Evolutionary conservation across 305 asterid species (phyloP).

Genomic region (Plantago lanceolata): DNA sequence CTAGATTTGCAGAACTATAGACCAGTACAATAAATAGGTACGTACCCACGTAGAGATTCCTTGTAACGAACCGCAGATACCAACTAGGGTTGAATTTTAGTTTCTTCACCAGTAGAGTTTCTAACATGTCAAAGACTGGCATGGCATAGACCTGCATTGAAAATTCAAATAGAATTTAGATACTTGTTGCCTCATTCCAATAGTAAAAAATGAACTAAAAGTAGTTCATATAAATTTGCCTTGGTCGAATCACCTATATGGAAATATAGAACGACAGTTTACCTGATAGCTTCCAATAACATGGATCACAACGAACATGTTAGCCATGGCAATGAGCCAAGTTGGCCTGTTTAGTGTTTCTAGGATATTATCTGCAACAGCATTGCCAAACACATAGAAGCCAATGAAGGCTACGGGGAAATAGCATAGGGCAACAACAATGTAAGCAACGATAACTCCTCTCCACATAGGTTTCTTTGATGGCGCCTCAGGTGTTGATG

Average conservation of each 20-base stretch:
- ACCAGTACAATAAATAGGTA: not conserved
- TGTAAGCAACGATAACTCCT: constrained; percentile 62
- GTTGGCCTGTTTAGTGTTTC: constrained; percentile 38
- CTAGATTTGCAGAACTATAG: not conserved
- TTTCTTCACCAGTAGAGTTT: constrained; percentile 66
- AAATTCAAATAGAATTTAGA: constrained; percentile 2
- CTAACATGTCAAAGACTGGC: constrained; percentile 96
- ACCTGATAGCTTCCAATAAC: constrained; percentile 87
- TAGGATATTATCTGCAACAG: constrained; percentile 45
- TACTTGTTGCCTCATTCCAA: not conserved
- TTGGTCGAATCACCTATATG: not conserved
- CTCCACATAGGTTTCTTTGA: constrained; percentile 71
- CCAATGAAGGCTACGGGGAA: constrained; percentile 73
- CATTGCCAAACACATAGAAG: constrained; percentile 52
- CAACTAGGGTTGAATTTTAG: constrained; percentile 57
- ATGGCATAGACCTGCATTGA: constrained; percentile 62
- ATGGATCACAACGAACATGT: constrained; percentile 71
- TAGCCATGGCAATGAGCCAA: constrained; percentile 80
- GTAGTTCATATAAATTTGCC: not conserved
- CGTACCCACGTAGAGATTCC: constrained; percentile 71
- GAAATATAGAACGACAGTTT: not conserved
- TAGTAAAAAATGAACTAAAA: not conserved
- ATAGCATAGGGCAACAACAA: constrained; percentile 62
- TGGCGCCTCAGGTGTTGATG: constrained; percentile 65
- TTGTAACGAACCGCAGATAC: constrained; percentile 49